Evolutionary conservation across 495 filamentous ascomycete species (phyloP), one percentile per base, ranked within the genome.

Genomic region (Penicillium argentinense): DNA sequence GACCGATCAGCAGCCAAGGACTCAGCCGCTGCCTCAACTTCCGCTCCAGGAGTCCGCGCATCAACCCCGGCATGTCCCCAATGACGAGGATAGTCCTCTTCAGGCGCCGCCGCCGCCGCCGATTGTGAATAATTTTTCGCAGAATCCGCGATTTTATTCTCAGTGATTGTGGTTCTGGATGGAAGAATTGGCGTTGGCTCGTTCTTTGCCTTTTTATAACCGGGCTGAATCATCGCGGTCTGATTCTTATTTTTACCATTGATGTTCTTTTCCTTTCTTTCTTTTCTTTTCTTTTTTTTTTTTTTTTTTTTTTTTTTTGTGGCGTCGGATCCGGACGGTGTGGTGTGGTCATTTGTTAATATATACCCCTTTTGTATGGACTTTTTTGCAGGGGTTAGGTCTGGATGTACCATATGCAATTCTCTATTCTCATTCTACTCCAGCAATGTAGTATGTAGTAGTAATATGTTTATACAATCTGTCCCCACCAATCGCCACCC

Each of bases 281-380:
- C 21, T 39, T 14, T 45, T 46, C 26, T 27, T 42, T n/a, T 25
- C 27, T 22, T 39, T 57, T 37, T 51, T 46, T 50, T 40, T 43
- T 27, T 25, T 23, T 37, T 45, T 39, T 25, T 36, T 28, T 24
- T 32, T 19, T 45, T 40, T 28, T 28, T 29, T 13, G 30, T 26
- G 54, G 30, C 45, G 38, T 54, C 44, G n/a, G n/a, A n/a, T n/a
- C n/a, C n/a, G n/a, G n/a, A n/a, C n/a, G n/a, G n/a, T n/a, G n/a
- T n/a, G n/a, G n/a, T n/a, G n/a, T n/a, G n/a, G n/a, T n/a, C n/a
- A n/a, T n/a, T n/a, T n/a, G n/a, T n/a, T n/a, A n/a, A n/a, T n/a
- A 59, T 64, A 64, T 64, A 64, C 61, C 61, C 61, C 51, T 50
- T 43, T 17, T 29, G 19, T 34, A 30, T 38, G 39, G 30, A 24